A percentile compares a stretch with the other conserved stretches of the same genome.
Evolutionary conservation across 805 yeast species (phyloP).

Genomic region (Hanseniaspora valbyensis): DNA sequence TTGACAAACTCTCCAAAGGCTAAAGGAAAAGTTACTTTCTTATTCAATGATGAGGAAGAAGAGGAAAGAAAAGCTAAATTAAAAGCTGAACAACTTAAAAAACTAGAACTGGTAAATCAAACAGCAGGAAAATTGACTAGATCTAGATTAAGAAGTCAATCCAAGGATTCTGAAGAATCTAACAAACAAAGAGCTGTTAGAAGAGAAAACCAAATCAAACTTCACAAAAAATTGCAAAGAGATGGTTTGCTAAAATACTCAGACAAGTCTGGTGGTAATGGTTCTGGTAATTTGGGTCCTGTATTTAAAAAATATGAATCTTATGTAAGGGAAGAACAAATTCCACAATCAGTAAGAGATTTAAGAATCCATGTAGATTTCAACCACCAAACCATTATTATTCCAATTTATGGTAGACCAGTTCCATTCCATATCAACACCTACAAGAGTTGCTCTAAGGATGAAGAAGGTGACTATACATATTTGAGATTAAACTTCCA

Average conservation of each 20-base stretch:
- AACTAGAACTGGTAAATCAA: constrained; percentile 23
- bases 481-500: constrained; percentile 82
- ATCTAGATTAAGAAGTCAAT: constrained; percentile 68
- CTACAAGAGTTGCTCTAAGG: constrained; percentile 86
- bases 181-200: constrained; percentile 54
- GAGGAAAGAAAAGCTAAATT: constrained; percentile 27
- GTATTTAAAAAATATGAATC: constrained; percentile 91
- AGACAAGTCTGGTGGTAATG: constrained; percentile 60
- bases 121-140: constrained; percentile 55
- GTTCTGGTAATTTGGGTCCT: constrained; percentile 35
- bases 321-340: constrained; percentile 83
- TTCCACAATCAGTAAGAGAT: constrained; percentile 73
- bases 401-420: constrained; percentile 91
- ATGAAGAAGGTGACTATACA: constrained; percentile 92
- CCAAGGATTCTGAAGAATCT: constrained; percentile 56
- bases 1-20: constrained; percentile 66
- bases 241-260: constrained; percentile 76
- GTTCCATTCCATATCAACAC: constrained; percentile 95
- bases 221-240: constrained; percentile 75
- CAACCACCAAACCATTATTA: constrained; percentile 74
- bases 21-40: constrained; percentile 68
- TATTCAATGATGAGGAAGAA: constrained; percentile 61
- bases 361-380: constrained; percentile 77
- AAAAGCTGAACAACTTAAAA: constrained; percentile 18
- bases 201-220: constrained; percentile 67